Percentiles rank a stretch among this genome's conserved stretches.
These are phyloP conservation scores for Arthromyces matolae DNA, from an alignment of 768 basidiomycete genomes.

Conservation along the genomic window DNA sequence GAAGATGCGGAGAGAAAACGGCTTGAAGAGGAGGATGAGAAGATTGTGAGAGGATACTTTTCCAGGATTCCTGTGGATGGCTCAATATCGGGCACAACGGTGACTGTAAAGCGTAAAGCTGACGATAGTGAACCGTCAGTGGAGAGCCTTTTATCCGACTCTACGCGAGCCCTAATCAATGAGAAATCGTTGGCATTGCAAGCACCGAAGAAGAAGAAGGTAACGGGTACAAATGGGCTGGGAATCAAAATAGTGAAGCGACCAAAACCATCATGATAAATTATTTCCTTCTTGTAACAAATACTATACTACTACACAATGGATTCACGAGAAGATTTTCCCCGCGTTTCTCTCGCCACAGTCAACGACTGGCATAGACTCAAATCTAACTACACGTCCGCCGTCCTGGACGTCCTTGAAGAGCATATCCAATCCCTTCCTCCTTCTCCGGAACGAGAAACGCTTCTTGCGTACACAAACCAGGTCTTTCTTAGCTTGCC, in stretches of 20 bases:
- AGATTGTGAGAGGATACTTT: conserved; percentile 83
- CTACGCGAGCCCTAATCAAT: conserved; percentile 54
- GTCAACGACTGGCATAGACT: conserved; percentile 66
- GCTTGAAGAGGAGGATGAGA: conserved; percentile 91
- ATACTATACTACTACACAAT: conserved; percentile 18
- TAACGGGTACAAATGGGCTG: conserved; percentile 55
- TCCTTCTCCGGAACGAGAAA: conserved; percentile 40
- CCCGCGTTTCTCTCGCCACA: conserved; percentile 59
- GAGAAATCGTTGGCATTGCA: conserved; percentile 41
- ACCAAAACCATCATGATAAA: conserved; percentile 19
- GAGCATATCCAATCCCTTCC: conserved; percentile 39
- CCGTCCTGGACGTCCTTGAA: conserved; percentile 45
- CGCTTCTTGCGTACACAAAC: conserved; percentile 45
- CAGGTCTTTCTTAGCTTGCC: conserved; percentile 36
- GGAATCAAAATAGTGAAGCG: conserved; percentile 77
- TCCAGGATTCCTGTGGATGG: conserved; percentile 53
- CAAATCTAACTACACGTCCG: conserved; percentile 46
- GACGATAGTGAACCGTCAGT: conserved; percentile 73
- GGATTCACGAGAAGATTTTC: conserved; percentile 40
- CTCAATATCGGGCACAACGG: conserved; percentile 21
- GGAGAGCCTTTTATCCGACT: conserved; percentile 63
- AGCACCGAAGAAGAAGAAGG: conserved; percentile 59
- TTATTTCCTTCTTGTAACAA: conserved; percentile 5
- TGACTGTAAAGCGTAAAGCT: conserved; percentile 88
- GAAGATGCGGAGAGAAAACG: conserved; percentile 67